Base-by-base conservation (phyloP, 2,329 filamentous ascomycete genomes). In the Epichloe sylvatica region DNA sequence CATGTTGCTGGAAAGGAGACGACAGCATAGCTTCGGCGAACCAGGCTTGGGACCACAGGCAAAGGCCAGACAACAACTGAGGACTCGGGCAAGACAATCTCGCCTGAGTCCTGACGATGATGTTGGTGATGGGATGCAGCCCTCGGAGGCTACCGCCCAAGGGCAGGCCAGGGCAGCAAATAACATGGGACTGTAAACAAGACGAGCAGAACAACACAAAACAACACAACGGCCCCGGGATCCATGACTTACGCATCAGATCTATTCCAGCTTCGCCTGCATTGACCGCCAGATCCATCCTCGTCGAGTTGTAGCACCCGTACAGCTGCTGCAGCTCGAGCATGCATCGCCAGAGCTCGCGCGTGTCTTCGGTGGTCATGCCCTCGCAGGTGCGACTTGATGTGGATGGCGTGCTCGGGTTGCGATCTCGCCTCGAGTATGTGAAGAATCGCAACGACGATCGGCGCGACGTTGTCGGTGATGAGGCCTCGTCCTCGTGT, bases 281-380 rank as follows among this genome's bases (percentile, higher is more conserved):
- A 40, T 66, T 66, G 13, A 72, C 58, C 0, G 72, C 72, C 40
- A 73, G 63, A 45, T 71, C 69, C 57, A 75, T 73, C 34, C 72
- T 60, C 13, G 71, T 69, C 17, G 71, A 75, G 30, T 69, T 72
- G 54, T 75, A 75, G 60, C 72, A 75, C 5, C 68, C 67, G 47
- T 71, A 75, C 5, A 60, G 64, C 52, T 64, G 61, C 57, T 75
- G 72, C 8, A 75, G 62, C 45, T 69, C 65, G 2, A 75, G 63
- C 72, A 75, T 75, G 54, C 71, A 71, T 45, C 62, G 58, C 72
- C 72, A 75, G 3, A 75, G 57, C 36, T 67, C 64, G 19, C 64
- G 60, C 4, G 66, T 70, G 51, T 71, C 68, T 33, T 69, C 65
- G 23, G 57, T 56, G 23, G 55, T 63, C 62, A 68, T 61, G 53